Percentiles rank a stretch among this genome's conserved stretches.
These are phyloP conservation scores for Naganishia vishniacii DNA, from an alignment of 768 basidiomycete genomes.

Conservation along the genomic window DNA sequence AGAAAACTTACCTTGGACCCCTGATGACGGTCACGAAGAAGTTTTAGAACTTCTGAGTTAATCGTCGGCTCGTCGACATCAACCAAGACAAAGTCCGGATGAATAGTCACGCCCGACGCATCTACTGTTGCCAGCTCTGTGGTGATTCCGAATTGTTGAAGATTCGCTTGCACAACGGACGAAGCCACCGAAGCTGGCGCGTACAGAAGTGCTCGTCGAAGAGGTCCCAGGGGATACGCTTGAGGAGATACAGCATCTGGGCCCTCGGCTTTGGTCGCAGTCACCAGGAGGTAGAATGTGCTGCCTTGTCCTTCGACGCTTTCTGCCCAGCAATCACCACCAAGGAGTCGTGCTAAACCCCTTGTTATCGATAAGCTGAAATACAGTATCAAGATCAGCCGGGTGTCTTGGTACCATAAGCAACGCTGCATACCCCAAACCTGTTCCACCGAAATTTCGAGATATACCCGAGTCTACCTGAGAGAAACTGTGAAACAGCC, in stretches of 20 bases:
- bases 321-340: conserved; percentile 36
- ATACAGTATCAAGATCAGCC: not conserved
- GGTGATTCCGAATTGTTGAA: not conserved
- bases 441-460: conserved; percentile 33
- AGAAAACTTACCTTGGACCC: conserved; percentile 4
- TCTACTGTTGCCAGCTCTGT: not conserved
- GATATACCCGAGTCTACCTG: conserved; percentile 40
- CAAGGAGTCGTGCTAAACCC: conserved; percentile 36
- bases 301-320: conserved; percentile 39
- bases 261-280: conserved; percentile 8
- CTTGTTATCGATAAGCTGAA: conserved; percentile 35
- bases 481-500: conserved; percentile 38
- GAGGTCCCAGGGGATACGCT: not conserved
- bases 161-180: conserved; percentile 2
- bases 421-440: conserved; percentile 29
- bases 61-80: not conserved
- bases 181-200: not conserved
- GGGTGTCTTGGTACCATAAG: not conserved
- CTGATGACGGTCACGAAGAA: not conserved
- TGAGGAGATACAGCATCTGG: not conserved
- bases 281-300: conserved; percentile 37
- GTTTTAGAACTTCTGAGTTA: not conserved
- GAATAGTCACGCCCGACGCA: not conserved
- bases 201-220: not conserved
- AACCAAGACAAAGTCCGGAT: not conserved